Percentiles rank a stretch among this genome's conserved stretches.
Conservation (phyloP, 2,329 filamentous ascomycete genomes). For the Epichloe gansuensis region DNA sequence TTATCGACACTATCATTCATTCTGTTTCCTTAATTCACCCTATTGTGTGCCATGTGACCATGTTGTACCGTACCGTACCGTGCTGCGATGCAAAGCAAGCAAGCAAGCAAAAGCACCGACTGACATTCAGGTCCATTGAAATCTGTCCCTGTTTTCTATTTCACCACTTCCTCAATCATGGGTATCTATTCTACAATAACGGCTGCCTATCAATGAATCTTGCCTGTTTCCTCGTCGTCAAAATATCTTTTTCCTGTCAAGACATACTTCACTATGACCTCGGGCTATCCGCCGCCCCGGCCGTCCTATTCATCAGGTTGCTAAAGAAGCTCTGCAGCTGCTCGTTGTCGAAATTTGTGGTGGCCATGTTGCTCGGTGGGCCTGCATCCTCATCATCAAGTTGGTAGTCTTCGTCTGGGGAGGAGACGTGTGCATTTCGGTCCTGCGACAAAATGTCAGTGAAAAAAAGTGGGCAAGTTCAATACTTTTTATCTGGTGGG, state of each 20-base stretch:
- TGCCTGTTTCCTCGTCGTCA: neutral
- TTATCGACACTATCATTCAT: neutral
- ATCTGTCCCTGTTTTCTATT: no score
- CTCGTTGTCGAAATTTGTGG: conserved; percentile 36
- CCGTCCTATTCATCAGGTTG: conserved; percentile 45
- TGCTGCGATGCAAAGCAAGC: no score
- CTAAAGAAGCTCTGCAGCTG: conserved; percentile 48
- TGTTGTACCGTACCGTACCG: no score
- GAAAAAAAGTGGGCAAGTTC: no score
- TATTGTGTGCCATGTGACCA: no score
- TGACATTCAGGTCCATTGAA: no score
- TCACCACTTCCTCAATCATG: conserved; percentile 13
- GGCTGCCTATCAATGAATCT: neutral
- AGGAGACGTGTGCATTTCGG: conserved; percentile 40
- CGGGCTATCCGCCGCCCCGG: conserved; percentile 12
- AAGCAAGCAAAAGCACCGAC: no score
- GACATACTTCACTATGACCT: conserved; percentile 5
- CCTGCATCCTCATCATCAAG: conserved; percentile 26
- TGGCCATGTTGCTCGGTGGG: conserved; percentile 29
- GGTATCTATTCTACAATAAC: conserved; percentile 31
- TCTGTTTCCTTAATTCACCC: neutral
- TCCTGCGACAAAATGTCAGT: conserved; percentile 29
- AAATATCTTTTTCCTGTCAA: neutral
- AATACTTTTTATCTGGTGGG: neutral
- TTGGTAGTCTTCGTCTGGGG: conserved; percentile 22